Conservation (phyloP, 2,329 filamentous ascomycete species). For the Fusarium siculi region DNA sequence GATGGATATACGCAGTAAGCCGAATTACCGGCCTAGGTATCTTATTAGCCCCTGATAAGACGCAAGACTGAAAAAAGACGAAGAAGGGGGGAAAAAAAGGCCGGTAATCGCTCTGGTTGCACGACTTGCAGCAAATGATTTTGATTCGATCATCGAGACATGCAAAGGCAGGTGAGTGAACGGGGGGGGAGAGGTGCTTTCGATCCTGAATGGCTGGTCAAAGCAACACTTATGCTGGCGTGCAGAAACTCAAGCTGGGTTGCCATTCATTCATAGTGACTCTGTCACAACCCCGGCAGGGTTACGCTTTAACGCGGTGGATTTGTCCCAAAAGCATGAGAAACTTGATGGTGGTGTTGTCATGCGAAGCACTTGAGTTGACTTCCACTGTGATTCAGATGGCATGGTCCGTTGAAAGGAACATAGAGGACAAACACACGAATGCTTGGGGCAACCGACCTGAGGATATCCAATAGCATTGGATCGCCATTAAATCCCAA, state of each 20-base stretch:
- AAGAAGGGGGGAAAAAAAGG: neutral
- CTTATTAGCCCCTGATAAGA: slow-evolving; percentile 23
- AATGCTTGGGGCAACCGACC: neutral
- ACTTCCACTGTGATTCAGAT: slow-evolving; percentile 3
- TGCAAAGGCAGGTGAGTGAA: slow-evolving; percentile 34
- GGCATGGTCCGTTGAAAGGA: neutral
- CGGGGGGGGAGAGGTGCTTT: slow-evolving; percentile 30
- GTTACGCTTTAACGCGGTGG: slow-evolving; percentile 22
- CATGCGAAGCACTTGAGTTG: slow-evolving; percentile 20
- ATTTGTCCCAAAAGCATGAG: slow-evolving; percentile 28
- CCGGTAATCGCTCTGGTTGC: slow-evolving; percentile 26
- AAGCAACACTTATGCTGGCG: slow-evolving; percentile 25
- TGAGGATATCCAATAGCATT: neutral
- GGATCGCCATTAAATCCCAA: neutral
- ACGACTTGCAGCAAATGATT: slow-evolving; percentile 35
- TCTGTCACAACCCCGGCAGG: slow-evolving; percentile 22
- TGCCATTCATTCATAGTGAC: slow-evolving; percentile 33
- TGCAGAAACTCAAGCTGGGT: slow-evolving; percentile 34
- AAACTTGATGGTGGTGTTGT: slow-evolving; percentile 23
- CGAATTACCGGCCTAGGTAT: slow-evolving; percentile 30
- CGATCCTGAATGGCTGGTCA: slow-evolving; percentile 38
- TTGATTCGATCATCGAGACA: slow-evolving; percentile 37
- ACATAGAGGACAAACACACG: neutral
- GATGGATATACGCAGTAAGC: neutral
- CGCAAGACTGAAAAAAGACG: neutral